These are phyloP conservation scores for Cryptosporidium felis DNA, from an alignment of 169 alveolate species.

Conservation along the genomic window DNA sequence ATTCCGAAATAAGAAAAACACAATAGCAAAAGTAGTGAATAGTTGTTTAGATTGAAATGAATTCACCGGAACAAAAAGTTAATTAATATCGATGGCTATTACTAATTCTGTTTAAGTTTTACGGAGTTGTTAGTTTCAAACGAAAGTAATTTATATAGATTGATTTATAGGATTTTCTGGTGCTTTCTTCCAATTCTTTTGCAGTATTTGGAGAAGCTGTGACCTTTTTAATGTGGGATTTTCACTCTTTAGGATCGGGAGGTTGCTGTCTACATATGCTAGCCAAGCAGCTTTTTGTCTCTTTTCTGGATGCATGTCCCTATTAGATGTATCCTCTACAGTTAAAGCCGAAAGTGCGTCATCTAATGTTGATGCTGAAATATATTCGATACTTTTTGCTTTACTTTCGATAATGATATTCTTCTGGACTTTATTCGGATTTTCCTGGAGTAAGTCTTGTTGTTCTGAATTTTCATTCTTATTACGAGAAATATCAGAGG, in stretches of 20 bases:
- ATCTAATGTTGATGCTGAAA: conserved; percentile 59
- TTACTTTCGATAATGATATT: conserved; percentile 8
- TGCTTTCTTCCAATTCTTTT: conserved; percentile 63
- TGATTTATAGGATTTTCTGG: conserved; percentile 53
- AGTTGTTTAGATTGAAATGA: too few relatives aligned
- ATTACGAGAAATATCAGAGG: neutral
- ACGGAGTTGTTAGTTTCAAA: too few relatives aligned
- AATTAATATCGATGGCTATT: too few relatives aligned
- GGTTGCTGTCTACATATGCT: conserved; percentile 51
- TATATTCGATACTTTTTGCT: conserved; percentile 28
- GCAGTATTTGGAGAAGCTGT: conserved; percentile 43
- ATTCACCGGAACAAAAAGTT: too few relatives aligned
- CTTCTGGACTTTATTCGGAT: conserved; percentile 28
- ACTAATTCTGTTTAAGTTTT: too few relatives aligned
- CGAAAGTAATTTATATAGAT: too few relatives aligned
- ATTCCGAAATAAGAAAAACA: too few relatives aligned
- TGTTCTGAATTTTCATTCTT: conserved; percentile 1
- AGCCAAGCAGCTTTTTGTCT: conserved; percentile 70
- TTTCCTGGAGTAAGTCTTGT: conserved; percentile 44
- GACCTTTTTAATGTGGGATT: conserved; percentile 54
- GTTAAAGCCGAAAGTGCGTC: conserved; percentile 33
- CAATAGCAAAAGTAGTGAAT: too few relatives aligned
- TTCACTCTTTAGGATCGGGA: conserved; percentile 37
- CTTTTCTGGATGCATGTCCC: conserved; percentile 62
- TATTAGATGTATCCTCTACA: neutral